Evolutionary conservation across 345 rosid species (phyloP), one percentile per base, ranked within the genome.

Genomic region (Alliaria petiolata): DNA sequence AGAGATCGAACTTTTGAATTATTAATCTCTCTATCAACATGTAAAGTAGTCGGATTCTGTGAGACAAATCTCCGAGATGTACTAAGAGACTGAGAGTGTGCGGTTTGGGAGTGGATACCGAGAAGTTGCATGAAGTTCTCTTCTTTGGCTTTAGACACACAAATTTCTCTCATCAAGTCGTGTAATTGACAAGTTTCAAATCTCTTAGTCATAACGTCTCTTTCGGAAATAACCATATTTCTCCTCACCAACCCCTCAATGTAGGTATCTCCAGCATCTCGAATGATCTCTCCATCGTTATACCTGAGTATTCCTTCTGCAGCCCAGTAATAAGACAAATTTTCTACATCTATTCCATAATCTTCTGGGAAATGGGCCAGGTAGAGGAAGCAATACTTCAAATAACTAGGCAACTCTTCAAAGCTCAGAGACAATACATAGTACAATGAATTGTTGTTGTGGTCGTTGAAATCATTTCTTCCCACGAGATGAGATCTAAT

Each of bases 171-270:
- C n/a, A n/a, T n/a, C n/a, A n/a, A n/a, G n/a, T n/a, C n/a, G n/a
- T n/a, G n/a, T n/a, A n/a, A n/a, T n/a, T n/a, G n/a, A n/a, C n/a
- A n/a, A n/a, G n/a, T n/a, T n/a, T n/a, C n/a, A 0, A 0, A 53
- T 36, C 44, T 72, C 3, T 4, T 22, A 31, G 47, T 66, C 13
- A 1, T 2, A 15, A 13, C 0, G 3, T 55, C 31, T 55, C 67
- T 17, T 31, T 60, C 17, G 0, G 77, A 79, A 66, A 69, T 40
- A 53, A 85, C 70, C 80, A 83, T 71, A 1, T 74, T 68, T 64
- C 83, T 71, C 14, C 58, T 58, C 1, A 58, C 62, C 45, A 85
- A 62, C 56, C 78, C 79, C 7, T 28, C 52, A 19, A 85, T n/a
- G 53, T 71, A 76, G 20, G 6, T n/a, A n/a, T n/a, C n/a, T n/a